Evolutionary conservation across 139 green algal genomes (phyloP), one percentile per base, ranked within the genome.

Genomic region (Coelastrella sp.): DNA sequence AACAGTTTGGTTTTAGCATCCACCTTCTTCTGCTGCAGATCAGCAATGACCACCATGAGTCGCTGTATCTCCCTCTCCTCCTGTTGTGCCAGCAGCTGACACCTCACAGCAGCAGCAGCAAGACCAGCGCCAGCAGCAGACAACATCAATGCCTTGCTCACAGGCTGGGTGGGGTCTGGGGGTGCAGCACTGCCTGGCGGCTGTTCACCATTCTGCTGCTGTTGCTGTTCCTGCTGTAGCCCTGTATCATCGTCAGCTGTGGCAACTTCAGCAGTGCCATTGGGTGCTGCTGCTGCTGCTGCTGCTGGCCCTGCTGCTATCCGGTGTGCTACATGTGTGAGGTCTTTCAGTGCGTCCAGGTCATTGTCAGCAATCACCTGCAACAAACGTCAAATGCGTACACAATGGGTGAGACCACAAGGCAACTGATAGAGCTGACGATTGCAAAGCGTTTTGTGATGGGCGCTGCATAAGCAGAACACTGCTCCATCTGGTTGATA

Each of bases 61-160:
- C 92, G 89, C 91, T 96, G 88, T 66, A 98, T 95, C 89, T 98
- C 97, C 19, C 93, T 80, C 94, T 98, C 95, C 92, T 98, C 93
- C 56, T 92, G 87, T 11, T 98, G 94, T 5, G 96, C 97, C 59
- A 98, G 87, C 59, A 96, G 13, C 56, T 83, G 80, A 3, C 90
- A 90, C 7, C 83, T 85, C 4, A 66, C 79, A 17, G 89, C 92
- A 85, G 90, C 91, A 75, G 89, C 89, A 58, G 90, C 88, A 58
- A 94, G 86, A 7, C 59, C 93, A n/a, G 88, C 85, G 65, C 80
- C 90, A 16, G 84, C 86, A 58, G 91, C 91, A 60, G 73, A 47
- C 17, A 89, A 82, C 61, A 93, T 11, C 3, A 77, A 71, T 73
- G 73, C 80, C 16, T 82, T 64, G 5, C 74, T 73, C 3, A 93